Conservation (phyloP, 495 filamentous ascomycete genomes). For the Aspergillus leporis region DNA sequence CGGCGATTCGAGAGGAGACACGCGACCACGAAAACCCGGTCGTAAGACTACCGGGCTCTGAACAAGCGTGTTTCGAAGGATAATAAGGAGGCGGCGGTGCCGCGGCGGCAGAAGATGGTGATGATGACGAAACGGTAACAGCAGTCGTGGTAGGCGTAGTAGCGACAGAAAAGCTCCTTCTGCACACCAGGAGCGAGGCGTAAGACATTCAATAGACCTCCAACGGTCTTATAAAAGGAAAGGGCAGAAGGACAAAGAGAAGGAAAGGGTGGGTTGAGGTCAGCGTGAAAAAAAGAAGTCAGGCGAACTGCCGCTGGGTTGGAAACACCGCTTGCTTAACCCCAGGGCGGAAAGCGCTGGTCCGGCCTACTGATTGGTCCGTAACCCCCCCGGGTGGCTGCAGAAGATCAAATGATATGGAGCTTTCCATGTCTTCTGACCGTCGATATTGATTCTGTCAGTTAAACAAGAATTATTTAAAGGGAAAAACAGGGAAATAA, state of each 20-base stretch:
- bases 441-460: not conserved
- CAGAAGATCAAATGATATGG: not conserved
- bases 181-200: constrained; percentile 26
- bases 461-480: not conserved
- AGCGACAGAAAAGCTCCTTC: constrained; percentile 34
- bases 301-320: not conserved
- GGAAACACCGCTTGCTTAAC: not conserved
- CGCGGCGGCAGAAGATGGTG: constrained; percentile 15
- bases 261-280: not conserved
- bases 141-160: constrained; percentile 13
- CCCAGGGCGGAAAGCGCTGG: not conserved
- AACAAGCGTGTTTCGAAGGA: not conserved
- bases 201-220: constrained; percentile 34
- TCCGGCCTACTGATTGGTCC: not conserved
- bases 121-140: constrained; percentile 10
- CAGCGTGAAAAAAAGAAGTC: not conserved
- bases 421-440: not conserved
- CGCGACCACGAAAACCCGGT: not conserved
- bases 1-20: not conserved
- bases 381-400: not conserved
- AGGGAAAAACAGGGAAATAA: not conserved
- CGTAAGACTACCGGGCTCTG: not conserved
- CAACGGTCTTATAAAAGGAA: constrained; percentile 15
- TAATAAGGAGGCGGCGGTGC: constrained; percentile 12
- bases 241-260: constrained; percentile 3